Conservation (phyloP, 768 basidiomycete species). For the Paxillus rubicundulus region DNA sequence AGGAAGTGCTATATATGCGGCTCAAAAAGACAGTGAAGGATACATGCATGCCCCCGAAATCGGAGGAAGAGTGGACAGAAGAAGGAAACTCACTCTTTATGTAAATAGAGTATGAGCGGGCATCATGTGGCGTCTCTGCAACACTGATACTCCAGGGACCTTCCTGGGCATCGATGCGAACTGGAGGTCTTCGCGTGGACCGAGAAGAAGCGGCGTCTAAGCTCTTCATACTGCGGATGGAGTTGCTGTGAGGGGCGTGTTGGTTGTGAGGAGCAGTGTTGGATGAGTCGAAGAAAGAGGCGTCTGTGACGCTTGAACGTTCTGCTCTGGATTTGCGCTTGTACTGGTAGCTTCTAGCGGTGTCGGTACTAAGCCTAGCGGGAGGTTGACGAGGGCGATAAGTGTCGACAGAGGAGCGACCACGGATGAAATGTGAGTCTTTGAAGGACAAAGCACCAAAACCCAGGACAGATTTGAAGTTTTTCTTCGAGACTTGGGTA, state of each 20-base stretch:
- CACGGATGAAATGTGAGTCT: constrained; percentile 30
- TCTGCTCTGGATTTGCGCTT: constrained; percentile 36
- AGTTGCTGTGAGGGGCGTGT: constrained; percentile 30
- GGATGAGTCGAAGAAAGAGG: constrained; percentile 42
- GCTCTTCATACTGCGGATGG: constrained; percentile 41
- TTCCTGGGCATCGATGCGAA: constrained; percentile 71
- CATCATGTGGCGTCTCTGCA: constrained; percentile 78
- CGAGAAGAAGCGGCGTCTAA: constrained; percentile 43
- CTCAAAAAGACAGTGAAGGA: constrained; percentile 19
- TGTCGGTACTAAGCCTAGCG: constrained; percentile 45
- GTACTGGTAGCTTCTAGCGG: constrained; percentile 36
- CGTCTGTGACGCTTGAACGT: constrained; percentile 38
- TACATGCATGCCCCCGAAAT: constrained; percentile 15
- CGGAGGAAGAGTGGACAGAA: constrained; percentile 24
- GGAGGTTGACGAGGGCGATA: constrained; percentile 28
- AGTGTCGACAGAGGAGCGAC: constrained; percentile 29
- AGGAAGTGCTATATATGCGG: constrained; percentile 23
- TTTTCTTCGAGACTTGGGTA: constrained; percentile 40
- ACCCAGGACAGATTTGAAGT: constrained; percentile 49
- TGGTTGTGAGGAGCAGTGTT: constrained; percentile 29
- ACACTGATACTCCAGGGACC: constrained; percentile 88
- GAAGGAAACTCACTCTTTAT: constrained; percentile 72
- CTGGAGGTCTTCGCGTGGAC: constrained; percentile 45
- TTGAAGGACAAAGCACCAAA: constrained; percentile 38
- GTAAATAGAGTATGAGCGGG: constrained; percentile 72